A percentile compares a stretch with the other conserved stretches of the same genome.
Conservation (phyloP, 148 eudicot species). For the Camellia granthamiana region DNA sequence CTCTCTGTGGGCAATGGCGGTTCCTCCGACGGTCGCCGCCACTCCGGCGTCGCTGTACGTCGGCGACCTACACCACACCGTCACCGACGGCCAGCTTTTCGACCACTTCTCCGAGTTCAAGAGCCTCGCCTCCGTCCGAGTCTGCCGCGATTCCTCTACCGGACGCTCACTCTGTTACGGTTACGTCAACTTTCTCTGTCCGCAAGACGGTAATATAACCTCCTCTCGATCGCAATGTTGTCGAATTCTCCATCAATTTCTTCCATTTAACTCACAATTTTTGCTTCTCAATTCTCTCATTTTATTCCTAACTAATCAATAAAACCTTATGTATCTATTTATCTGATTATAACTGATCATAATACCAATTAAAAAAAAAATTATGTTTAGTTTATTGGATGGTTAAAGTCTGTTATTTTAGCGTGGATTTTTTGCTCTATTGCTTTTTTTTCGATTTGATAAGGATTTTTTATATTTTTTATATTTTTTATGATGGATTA, state of each 20-base stretch:
- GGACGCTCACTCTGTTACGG: conserved; percentile 69
- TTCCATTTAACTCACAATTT: too few species aligned
- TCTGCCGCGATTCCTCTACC: conserved; percentile 61
- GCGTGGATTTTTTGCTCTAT: neutral
- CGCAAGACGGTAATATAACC: conserved; percentile 52
- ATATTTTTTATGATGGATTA: neutral
- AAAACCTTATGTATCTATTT: neutral
- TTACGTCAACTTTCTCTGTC: conserved; percentile 60
- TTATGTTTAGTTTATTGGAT: neutral
- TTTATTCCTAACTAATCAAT: neutral
- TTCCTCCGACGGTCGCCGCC: conserved; percentile 16
- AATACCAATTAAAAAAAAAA: neutral
- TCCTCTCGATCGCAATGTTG: neutral
- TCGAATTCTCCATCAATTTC: too few species aligned
- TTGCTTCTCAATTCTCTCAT: too few species aligned
- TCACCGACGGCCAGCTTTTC: conserved; percentile 44
- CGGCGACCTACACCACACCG: conserved; percentile 59
- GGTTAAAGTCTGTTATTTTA: neutral
- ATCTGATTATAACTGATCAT: neutral
- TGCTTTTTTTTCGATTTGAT: neutral
- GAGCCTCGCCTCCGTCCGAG: conserved; percentile 56
- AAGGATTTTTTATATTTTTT: neutral
- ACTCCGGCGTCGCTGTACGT: conserved; percentile 63
- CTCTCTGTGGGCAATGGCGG: conserved; percentile 19
- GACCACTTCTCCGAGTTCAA: conserved; percentile 57